Evolutionary conservation across 176 grass and related monocot species (phyloP).

Genomic region (bread wheat (Triticum aestivum)): IWGSC_CS_RefSeq_v2.1 NC_057796.1:471357953-471358452

Average conservation of each 20-base stretch:
- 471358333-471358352: constrained; percentile 51
- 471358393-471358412: constrained; percentile 32
- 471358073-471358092: background rate
- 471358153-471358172: constrained; percentile 79
- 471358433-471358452: constrained; percentile 59
- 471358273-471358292: constrained; percentile 84
- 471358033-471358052: constrained; percentile 53
- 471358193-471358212: constrained; percentile 57
- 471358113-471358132: constrained; percentile 79
- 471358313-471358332: constrained; percentile 62
- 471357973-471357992: background rate
- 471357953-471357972: background rate
- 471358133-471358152: constrained; percentile 73
- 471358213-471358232: constrained; percentile 45
- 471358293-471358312: constrained; percentile 68
- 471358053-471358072: constrained; percentile 1
- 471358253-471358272: constrained; percentile 74
- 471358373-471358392: constrained; percentile 33
- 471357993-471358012: constrained; percentile 27
- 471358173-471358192: constrained; percentile 79
- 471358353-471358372: constrained; percentile 80
- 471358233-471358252: constrained; percentile 49
- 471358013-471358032: background rate
- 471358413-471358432: constrained; percentile 66
- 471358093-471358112: constrained; percentile 54